Percentiles rank a stretch among this genome's conserved stretches.
These are phyloP conservation scores for Suillus sp. DNA, from an alignment of 768 basidiomycete species.

Conservation along the genomic window DNA sequence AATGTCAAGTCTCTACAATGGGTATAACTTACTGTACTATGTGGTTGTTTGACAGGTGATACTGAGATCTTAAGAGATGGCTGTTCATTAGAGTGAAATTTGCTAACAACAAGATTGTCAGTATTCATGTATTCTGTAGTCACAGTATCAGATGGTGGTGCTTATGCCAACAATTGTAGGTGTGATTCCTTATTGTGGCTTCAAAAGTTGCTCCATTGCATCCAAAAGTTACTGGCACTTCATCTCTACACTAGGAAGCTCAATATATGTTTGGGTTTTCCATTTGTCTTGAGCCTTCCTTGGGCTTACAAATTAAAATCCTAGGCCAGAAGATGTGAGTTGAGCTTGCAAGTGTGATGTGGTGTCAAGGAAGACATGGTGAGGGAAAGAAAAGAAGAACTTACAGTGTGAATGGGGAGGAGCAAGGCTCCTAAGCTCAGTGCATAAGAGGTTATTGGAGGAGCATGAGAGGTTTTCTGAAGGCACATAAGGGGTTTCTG, in stretches of 20 bases:
- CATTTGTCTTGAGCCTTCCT: neutral
- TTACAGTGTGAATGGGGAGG: neutral
- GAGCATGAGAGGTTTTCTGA: too few relatives aligned
- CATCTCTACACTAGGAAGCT: fast-evolving
- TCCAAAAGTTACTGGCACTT: neutral
- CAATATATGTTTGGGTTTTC: neutral
- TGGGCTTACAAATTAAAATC: neutral
- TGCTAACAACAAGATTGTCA: too few relatives aligned
- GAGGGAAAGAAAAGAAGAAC: neutral
- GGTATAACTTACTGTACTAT: too few relatives aligned
- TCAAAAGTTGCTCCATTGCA: neutral
- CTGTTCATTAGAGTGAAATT: neutral
- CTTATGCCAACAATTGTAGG: too few relatives aligned
- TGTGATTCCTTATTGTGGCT: neutral
- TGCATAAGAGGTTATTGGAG: too few relatives aligned
- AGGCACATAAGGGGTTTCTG: too few relatives aligned
- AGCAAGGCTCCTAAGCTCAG: too few relatives aligned
- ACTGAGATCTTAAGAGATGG: neutral
- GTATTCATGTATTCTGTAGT: too few relatives aligned
- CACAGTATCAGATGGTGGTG: too few relatives aligned
- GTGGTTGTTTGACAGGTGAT: neutral
- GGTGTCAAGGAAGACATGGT: neutral
- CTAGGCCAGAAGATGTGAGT: neutral
- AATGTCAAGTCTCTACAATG: too few relatives aligned
- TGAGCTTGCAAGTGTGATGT: neutral